Conservation (phyloP, 805 yeast genomes). For the Lipomyces spencermartinsiae region DNA sequence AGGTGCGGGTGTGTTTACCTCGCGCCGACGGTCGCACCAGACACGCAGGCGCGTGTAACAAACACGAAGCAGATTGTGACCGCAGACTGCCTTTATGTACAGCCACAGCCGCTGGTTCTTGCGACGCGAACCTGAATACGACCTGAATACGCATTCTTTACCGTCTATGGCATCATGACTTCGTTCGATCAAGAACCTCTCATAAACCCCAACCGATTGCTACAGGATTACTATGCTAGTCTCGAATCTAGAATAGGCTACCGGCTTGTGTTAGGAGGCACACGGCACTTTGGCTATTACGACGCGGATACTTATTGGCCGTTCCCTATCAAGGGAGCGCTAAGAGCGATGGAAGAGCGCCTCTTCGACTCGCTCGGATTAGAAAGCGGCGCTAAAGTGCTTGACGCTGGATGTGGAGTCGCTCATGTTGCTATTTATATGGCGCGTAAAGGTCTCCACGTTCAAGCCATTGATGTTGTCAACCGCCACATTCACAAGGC, state of each 20-base stretch:
- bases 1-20: too few species aligned
- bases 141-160: not conserved
- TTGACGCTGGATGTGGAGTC: conserved; percentile 8
- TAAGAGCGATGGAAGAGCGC: conserved; percentile 4
- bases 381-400: not conserved
- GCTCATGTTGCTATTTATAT: conserved; percentile 5
- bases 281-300: conserved; percentile 5
- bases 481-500: conserved; percentile 2
- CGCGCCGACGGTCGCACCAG: too few species aligned
- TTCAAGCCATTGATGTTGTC: conserved; percentile 10
- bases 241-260: conserved; percentile 5
- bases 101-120: not conserved
- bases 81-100: too few species aligned
- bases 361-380: conserved; percentile 4
- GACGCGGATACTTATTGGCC: conserved; percentile 1
- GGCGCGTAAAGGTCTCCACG: conserved; percentile 1
- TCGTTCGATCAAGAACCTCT: not conserved
- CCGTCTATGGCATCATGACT: not conserved
- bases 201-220: conserved; percentile 1
- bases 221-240: not conserved
- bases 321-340: conserved; percentile 1
- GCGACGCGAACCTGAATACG: not conserved
- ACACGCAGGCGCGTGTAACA: too few species aligned
- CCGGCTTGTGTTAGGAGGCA: not conserved
- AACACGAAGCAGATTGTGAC: too few species aligned